phyloP scores from a whole-genome alignment of 2,329 filamentous ascomycete species.

The Colletotrichum nymphaeae region DNA sequence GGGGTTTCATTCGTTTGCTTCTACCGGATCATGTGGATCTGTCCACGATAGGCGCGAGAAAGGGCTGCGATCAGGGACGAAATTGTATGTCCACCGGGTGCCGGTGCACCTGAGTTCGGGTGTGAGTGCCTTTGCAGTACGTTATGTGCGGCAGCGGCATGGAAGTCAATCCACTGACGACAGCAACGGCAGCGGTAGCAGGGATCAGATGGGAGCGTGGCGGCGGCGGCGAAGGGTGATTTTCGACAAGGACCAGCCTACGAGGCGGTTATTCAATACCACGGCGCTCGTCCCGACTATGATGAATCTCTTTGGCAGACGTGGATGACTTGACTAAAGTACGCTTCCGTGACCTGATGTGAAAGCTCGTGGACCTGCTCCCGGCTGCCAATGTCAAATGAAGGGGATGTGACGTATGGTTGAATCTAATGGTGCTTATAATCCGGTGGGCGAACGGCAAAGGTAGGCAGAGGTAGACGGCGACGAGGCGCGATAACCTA shows the following conservation, averaged over 20 bases:
- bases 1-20: slow-evolving; percentile 53
- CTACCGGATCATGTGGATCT: slow-evolving; percentile 38
- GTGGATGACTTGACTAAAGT: neutral
- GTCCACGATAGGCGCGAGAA: slow-evolving; percentile 35
- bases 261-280: slow-evolving; percentile 8
- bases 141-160: slow-evolving; percentile 3
- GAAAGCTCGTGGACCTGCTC: neutral
- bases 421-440: slow-evolving; percentile 5
- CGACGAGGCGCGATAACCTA: neutral
- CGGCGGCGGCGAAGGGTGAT: slow-evolving; percentile 9
- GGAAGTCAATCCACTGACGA: slow-evolving; percentile 1
- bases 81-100: slow-evolving; percentile 3
- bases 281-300: neutral
- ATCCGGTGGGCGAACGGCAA: neutral
- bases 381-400: slow-evolving; percentile 1
- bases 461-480: neutral
- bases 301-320: neutral
- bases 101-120: neutral
- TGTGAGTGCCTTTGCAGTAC: neutral
- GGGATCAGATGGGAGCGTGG: slow-evolving; percentile 15
- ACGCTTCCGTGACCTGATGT: neutral
- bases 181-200: slow-evolving; percentile 3
- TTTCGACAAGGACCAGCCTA: slow-evolving; percentile 10
- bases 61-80: slow-evolving; percentile 8
- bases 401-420: slow-evolving; percentile 3